A percentile compares a stretch with the other conserved stretches of the same genome.
phyloP scores from a whole-genome alignment of 306 rosid species.

The Prunus mira region DNA sequence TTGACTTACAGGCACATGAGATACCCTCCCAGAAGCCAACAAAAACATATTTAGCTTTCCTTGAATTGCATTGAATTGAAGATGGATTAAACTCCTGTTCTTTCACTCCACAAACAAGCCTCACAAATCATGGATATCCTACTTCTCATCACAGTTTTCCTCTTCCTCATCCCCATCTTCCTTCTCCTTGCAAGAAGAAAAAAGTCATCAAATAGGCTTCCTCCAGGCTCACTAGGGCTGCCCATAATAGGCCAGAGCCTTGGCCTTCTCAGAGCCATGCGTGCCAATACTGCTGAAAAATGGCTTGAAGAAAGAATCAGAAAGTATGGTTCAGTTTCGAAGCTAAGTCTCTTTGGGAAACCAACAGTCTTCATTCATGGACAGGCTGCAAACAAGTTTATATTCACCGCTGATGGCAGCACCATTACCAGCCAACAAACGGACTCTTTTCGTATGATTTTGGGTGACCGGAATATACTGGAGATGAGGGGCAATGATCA shows the following conservation, averaged over 20 bases:
- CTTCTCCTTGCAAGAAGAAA: constrained; percentile 38
- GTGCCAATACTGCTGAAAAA: constrained; percentile 58
- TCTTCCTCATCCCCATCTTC: constrained; percentile 43
- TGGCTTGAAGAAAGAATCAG: constrained; percentile 54
- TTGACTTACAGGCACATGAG: not conserved
- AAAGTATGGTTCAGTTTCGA: constrained; percentile 68
- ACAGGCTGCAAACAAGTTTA: constrained; percentile 64
- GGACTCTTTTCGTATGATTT: constrained; percentile 37
- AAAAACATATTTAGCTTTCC: not conserved
- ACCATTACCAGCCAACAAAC: constrained; percentile 40
- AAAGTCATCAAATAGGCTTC: constrained; percentile 42
- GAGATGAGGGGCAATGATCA: constrained; percentile 62
- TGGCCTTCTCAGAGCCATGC: constrained; percentile 51
- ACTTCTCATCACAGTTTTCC: constrained; percentile 25
- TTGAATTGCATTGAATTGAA: too few relatives aligned
- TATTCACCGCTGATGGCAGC: constrained; percentile 32
- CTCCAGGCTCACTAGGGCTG: constrained; percentile 78
- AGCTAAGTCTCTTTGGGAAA: constrained; percentile 67
- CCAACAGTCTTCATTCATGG: constrained; percentile 69
- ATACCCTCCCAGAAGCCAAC: not conserved
- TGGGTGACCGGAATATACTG: constrained; percentile 51
- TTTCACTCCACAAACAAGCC: not conserved
- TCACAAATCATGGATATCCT: constrained; percentile 33
- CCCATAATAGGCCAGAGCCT: constrained; percentile 71
- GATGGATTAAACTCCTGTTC: not conserved